Base-by-base conservation (phyloP, 306 rosid species). In the Vachellia pachyceras region DNA sequence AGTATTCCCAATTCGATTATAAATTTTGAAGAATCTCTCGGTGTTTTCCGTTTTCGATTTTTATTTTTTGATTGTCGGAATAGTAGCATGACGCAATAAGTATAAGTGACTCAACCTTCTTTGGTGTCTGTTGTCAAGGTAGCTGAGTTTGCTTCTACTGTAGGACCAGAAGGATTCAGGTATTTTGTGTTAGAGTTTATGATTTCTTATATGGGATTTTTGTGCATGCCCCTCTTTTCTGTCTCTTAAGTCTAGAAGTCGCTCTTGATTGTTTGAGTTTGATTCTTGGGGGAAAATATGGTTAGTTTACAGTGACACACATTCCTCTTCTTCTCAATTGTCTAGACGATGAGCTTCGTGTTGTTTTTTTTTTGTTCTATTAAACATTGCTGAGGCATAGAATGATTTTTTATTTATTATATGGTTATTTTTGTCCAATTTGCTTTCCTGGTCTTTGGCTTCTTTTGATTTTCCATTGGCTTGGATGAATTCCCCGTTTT, bases 1-100 rank as follows among this genome's bases (percentile, higher is more conserved):
- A 83, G 86, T 78, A 72, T 57, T 74, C 65, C 70, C 80, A 76
- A 58, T 64, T 75, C 82, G 54, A 20, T 60, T 42, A 13, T 50
- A 50, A 6, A 57, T 52, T 6, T 22, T 2, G 47, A 25, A 63
- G 20, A 66, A 42, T 69, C 35, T 4, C 7, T 20, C 13, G 63
- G 1, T 20, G 60, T 23, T 47, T 12, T 29, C 55, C 20, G 10
- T 35, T 10, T n/a, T 10, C 0, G 1, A 10, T 22, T 42, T 68
- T 68, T 10, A 2, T 23, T 45, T 58, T 44, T 54, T 25, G 23
- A 36, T 46, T 0, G 6, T 3, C 20, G 5, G 13, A 37, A 42
- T 75, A 60, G 29, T 2, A 3, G 44, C 18, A 23, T 5, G 1
- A 52, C 22, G 44, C 23, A 35, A 7, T 23, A 4, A n/a, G 17